Percentiles rank a stretch among this genome's conserved stretches.
Evolutionary conservation across 1,139 yeast genomes (phyloP).

Genomic region (Blastobotrys apis): DNA sequence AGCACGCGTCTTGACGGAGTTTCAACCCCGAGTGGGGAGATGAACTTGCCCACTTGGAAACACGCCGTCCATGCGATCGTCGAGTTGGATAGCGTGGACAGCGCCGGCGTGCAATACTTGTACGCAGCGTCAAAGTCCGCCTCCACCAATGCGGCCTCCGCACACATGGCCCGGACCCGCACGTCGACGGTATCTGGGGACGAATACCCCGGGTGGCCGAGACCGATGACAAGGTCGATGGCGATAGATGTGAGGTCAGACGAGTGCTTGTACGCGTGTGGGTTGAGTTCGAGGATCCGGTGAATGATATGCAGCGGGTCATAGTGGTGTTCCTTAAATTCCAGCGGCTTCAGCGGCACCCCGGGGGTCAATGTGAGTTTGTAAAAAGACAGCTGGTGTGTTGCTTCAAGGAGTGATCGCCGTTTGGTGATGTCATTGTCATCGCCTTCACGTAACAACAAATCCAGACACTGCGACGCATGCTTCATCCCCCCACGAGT

Average conservation of each 20-base stretch:
- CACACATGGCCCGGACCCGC: constrained; percentile 48
- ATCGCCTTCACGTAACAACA: constrained; percentile 14
- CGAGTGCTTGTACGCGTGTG: constrained; percentile 30
- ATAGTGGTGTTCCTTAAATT: constrained; percentile 22
- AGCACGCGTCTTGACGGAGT: constrained; percentile 25
- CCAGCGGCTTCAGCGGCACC: constrained; percentile 29
- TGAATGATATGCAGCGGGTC: constrained; percentile 32
- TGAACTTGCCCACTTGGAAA: constrained; percentile 54
- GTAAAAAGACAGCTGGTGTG: constrained; percentile 30
- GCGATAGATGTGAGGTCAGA: constrained; percentile 29
- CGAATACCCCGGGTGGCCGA: constrained; percentile 14
- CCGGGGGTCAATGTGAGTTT: constrained; percentile 31
- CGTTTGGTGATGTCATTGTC: constrained; percentile 23
- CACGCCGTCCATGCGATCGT: constrained; percentile 54
- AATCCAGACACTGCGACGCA: constrained; percentile 28
- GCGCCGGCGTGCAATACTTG: constrained; percentile 37
- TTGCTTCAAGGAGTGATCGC: constrained; percentile 27
- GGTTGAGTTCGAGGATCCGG: constrained; percentile 31
- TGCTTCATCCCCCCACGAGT: constrained; percentile 31
- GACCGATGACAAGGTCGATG: constrained; percentile 21
- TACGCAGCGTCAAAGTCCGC: constrained; percentile 50
- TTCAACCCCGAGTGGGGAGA: constrained; percentile 47
- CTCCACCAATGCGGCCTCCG: constrained; percentile 53
- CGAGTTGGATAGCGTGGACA: constrained; percentile 25
- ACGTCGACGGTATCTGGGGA: constrained; percentile 30